Base-by-base conservation (phyloP, 2,329 filamentous ascomycete genomes). In the Tolypocladium inflatum region DNA sequence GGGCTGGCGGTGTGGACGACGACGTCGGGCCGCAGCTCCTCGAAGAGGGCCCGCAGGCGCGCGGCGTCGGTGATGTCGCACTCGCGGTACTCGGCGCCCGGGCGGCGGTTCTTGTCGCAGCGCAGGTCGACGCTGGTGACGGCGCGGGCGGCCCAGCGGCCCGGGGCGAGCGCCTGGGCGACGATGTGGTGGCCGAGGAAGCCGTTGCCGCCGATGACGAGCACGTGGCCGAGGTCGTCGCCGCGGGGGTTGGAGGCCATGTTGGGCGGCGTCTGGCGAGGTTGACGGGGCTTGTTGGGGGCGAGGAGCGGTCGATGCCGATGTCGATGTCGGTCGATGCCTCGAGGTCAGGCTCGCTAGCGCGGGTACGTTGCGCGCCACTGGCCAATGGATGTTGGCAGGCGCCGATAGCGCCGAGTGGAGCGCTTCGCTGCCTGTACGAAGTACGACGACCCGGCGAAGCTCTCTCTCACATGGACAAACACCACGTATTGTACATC, bases 1-100 rank as follows among this genome's bases (percentile, higher is more conserved):
- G 90, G 89, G 39, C 87, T 90, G 23, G 93, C 94, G 2, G 92
- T 96, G 74, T 99, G 93, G 67, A 97, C 87, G 55, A 99, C 90
- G 17, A 95, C 83, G 68, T 91, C 86, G 23, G 93, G 92, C 66
- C 81, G 82, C 57, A 86, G 79, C 62, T 84, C 77, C 38, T 79
- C 72, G 66, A 97, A 85, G 51, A 90, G 75, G 42, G 79, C 76
- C 45, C 81, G 71, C 62, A 94, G 79, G 61, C 79, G 79, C 57
- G 78, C 77, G 21, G 76, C 68, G 62, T 89, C 84, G 57, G 89
- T 91, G 70, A 94, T 91, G 73, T 93, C 89, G 70, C 85, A 88
- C 65, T 91, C 85, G 71, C 84, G 81, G 76, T 94, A 94, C 56
- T 78, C 73, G 54, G 78, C 76, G 58, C 75, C 76, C 41, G 76